Evolutionary conservation across 805 yeast genomes (phyloP).

Genomic region (Isabelozyma rhagii): DNA sequence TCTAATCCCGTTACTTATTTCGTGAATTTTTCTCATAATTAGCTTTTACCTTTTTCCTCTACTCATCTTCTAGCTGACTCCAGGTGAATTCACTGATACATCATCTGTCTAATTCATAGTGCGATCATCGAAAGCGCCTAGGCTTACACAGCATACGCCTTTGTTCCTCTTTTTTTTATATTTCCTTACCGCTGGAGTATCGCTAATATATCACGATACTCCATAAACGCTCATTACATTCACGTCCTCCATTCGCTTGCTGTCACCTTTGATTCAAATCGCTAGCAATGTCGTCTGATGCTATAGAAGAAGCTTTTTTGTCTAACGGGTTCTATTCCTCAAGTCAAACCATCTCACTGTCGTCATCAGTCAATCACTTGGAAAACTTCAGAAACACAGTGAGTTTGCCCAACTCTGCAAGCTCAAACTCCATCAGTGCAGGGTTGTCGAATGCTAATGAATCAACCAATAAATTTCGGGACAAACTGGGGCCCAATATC

Average conservation of each 20-base stretch:
- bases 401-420: constrained; percentile 22
- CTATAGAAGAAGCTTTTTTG: constrained; percentile 14
- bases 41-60: neutral
- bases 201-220: neutral
- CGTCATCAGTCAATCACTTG: constrained; percentile 17
- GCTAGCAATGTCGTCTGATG: neutral
- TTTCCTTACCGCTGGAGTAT: neutral
- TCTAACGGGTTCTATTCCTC: constrained; percentile 32
- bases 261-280: too few relatives aligned
- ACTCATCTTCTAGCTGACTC: neutral
- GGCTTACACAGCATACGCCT: too few relatives aligned
- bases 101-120: too few relatives aligned
- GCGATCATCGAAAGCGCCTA: too few relatives aligned
- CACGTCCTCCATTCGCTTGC: too few relatives aligned
- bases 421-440: constrained; percentile 21
- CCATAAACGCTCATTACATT: too few relatives aligned
- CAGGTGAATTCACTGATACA: too few relatives aligned
- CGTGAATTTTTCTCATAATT: neutral
- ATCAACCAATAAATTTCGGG: neutral
- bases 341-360: constrained; percentile 8
- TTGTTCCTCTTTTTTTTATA: too few relatives aligned
- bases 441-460: constrained; percentile 6
- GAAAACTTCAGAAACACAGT: constrained; percentile 22
- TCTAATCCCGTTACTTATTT: neutral
- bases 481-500: constrained; percentile 2